Conservation (phyloP, 176 grass and related monocot species). For the Zea luxurians region DNA sequence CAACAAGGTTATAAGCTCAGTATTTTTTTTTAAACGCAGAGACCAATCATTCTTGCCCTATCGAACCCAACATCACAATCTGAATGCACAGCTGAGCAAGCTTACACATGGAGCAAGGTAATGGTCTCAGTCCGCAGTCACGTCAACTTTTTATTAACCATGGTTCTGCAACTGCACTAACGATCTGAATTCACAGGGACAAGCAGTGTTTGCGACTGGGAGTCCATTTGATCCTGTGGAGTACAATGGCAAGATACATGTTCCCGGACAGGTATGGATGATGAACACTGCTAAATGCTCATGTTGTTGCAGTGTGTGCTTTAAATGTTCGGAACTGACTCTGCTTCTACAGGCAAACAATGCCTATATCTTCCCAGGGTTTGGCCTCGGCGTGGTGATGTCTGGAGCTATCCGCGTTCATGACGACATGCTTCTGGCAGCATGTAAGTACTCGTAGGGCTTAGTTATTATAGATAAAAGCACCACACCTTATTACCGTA, state of each 20-base stretch:
- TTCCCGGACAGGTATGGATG: conserved; percentile 76
- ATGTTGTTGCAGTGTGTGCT: conserved; percentile 11
- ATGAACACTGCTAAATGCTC: background rate
- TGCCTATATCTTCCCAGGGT: conserved; percentile 83
- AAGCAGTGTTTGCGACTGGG: conserved; percentile 86
- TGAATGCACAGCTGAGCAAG: conserved; percentile 92
- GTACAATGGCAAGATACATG: conserved; percentile 74
- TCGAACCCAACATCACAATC: conserved; percentile 88
- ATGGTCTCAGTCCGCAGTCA: conserved; percentile 27
- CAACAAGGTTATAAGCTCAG: conserved; percentile 7
- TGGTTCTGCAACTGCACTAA: conserved; percentile 3
- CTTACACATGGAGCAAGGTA: conserved; percentile 98
- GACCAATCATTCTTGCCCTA: conserved; percentile 77
- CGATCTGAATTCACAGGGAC: conserved; percentile 61
- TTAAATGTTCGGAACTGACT: conserved; percentile 1
- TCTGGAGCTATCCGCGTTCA: conserved; percentile 81
- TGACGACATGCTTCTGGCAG: conserved; percentile 90
- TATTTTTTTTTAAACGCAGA: conserved; percentile 46
- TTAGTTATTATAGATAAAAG: conserved; percentile 2
- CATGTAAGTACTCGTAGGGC: conserved; percentile 53
- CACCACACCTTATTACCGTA: background rate
- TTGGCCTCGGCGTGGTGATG: conserved; percentile 91
- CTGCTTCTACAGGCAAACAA: conserved; percentile 61
- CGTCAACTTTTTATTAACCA: background rate
- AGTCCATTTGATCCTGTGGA: conserved; percentile 95